Evolutionary conservation across 139 green algal species (phyloP), one percentile per base, ranked within the genome.

Genomic region (Tetradesmus obliquus): DNA sequence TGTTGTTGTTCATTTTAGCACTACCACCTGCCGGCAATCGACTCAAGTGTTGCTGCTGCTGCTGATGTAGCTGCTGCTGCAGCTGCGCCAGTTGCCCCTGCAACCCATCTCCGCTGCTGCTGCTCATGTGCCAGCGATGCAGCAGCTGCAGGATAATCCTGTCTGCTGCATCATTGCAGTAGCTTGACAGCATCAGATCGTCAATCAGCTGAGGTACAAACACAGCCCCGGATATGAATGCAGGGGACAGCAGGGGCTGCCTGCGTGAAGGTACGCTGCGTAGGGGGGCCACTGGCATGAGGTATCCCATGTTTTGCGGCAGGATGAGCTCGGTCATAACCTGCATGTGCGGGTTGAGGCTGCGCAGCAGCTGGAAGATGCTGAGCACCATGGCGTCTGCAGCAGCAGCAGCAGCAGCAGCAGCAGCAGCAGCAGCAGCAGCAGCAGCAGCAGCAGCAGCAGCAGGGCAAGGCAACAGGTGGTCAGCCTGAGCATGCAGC

Each of bases 281-380:
- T 8, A 88, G 17, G 5, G 89, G 89, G 5, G 22, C 20, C 1
- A n/a, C 51, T 6, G 89, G 89, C 51, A 57, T 55, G 12, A 92
- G 89, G 62, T 84, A 92, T 20, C 74, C 81, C 55, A 88, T 82
- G 81, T 88, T 88, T 19, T 82, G 62, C 1, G 60, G 60, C 45
- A 83, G 62, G 55, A 92, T 72, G 32, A 92, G n/a, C 60, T 92
- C 89, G 4, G 81, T 87, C 20, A 92, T n/a, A 13, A 92, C 22
- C 60, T 84, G 89, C 81, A 92, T 88, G 81, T 69, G 3, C 22
- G 89, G 89, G 45, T 92, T 92, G 51, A 92, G 81, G 24, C 55
- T 72, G 20, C n/a, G 45, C 22, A 92, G 80, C 19, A 88, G 60
- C 51, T 92, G 89, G 62, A 88, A 92, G 58, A 83, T 71, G 53